phyloP scores from a whole-genome alignment of 805 yeast species.

The Wickerhamiella brachini region DNA sequence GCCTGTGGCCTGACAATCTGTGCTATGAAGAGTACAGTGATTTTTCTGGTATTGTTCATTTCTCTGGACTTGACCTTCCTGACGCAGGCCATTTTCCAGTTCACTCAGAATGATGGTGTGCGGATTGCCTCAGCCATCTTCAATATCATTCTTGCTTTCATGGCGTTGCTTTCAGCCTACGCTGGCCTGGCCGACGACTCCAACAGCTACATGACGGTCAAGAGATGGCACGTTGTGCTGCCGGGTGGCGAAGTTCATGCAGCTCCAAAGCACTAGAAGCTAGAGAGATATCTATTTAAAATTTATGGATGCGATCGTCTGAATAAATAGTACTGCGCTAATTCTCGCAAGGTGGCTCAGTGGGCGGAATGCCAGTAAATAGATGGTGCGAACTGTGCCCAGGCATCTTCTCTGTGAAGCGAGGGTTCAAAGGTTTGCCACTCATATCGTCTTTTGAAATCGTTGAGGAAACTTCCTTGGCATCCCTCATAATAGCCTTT shows the following conservation, averaged over 20 bases:
- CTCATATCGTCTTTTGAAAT: not conserved
- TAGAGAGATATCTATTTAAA: not conserved
- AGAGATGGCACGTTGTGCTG: not conserved
- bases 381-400: slow-evolving; percentile 1
- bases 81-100: slow-evolving; percentile 38
- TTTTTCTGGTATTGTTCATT: slow-evolving; percentile 45
- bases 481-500: not conserved
- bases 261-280: not conserved
- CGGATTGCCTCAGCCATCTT: slow-evolving; percentile 48
- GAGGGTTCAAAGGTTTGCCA: not conserved
- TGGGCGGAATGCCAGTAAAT: not conserved
- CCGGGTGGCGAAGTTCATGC: not conserved
- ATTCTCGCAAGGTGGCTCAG: not conserved
- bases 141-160: slow-evolving; percentile 40
- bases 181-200: slow-evolving; percentile 46
- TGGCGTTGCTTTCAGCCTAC: slow-evolving; percentile 50
- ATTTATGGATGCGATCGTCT: not conserved
- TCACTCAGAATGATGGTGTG: slow-evolving; percentile 23
- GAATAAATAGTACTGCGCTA: not conserved
- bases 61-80: slow-evolving; percentile 40
- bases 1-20: slow-evolving; percentile 39
- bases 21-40: slow-evolving; percentile 51
- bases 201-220: slow-evolving; percentile 42
- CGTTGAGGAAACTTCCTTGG: not conserved
- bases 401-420: slow-evolving; percentile 1